Conservation (phyloP, 1,284 basidiomycete genomes). For the Cutaneotrichosporon spelunceum region DNA sequence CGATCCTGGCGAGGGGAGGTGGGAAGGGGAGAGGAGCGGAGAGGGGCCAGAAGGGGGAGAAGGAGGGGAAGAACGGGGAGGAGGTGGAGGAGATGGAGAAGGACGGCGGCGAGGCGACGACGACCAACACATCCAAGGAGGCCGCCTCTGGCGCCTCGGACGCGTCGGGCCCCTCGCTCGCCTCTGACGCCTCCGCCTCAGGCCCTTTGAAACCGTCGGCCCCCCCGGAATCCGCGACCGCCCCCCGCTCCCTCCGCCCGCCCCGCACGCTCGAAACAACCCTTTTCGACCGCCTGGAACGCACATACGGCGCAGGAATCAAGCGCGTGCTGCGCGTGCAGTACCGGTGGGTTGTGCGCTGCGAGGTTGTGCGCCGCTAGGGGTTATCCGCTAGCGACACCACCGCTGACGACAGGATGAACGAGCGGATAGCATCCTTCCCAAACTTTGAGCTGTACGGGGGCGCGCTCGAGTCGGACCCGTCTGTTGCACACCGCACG, state of each 20-base stretch:
- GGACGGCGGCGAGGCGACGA: background rate
- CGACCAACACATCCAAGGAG: too few species aligned
- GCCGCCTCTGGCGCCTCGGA: too few species aligned
- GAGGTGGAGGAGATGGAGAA: background rate
- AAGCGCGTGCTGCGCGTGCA: conserved; percentile 84
- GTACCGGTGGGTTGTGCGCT: conserved; percentile 64
- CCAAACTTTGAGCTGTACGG: conserved; percentile 80
- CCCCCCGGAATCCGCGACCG: too few species aligned
- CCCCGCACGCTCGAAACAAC: conserved; percentile 80
- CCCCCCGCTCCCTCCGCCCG: conserved; percentile 55
- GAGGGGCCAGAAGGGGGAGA: conserved; percentile 27
- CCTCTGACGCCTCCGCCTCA: too few species aligned
- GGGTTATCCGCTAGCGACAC: too few species aligned
- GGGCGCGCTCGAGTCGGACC: conserved; percentile 66
- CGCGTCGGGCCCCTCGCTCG: too few species aligned
- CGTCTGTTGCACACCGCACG: conserved; percentile 67
- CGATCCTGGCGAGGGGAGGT: conserved; percentile 63
- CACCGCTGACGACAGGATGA: conserved; percentile 68
- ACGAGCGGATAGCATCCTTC: conserved; percentile 77
- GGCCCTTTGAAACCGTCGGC: too few species aligned
- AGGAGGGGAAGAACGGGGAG: conserved; percentile 8
- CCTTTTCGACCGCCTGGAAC: conserved; percentile 84
- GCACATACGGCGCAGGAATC: conserved; percentile 75
- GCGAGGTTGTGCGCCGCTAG: too few species aligned
- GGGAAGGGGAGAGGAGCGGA: conserved; percentile 40